phyloP scores from a whole-genome alignment of 352 stramenopile genomes.

The Aphanomyces cochlioides region DNA sequence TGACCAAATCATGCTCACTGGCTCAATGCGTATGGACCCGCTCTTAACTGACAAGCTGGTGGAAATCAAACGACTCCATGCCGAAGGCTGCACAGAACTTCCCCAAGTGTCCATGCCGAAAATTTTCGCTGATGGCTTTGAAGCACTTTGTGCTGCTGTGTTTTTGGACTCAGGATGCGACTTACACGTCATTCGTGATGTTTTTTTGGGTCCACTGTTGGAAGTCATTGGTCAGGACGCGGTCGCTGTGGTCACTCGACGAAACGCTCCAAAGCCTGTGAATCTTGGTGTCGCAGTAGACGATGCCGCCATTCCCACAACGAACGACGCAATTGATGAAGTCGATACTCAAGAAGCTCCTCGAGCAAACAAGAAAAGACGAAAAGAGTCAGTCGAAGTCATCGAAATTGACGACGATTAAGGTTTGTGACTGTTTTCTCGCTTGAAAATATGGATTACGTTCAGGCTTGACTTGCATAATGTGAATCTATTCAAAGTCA shows the following conservation, averaged over 20 bases:
- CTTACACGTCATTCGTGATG: slow-evolving; percentile 64
- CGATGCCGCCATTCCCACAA: neutral
- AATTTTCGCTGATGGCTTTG: slow-evolving; percentile 84
- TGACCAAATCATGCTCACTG: slow-evolving; percentile 72
- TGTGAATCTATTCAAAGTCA: neutral
- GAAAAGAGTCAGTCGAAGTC: slow-evolving; percentile 3
- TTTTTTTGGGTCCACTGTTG: slow-evolving; percentile 78
- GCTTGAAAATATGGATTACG: neutral
- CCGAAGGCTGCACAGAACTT: slow-evolving; percentile 51
- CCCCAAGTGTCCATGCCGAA: slow-evolving; percentile 60
- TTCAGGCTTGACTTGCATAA: neutral
- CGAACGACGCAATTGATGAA: neutral
- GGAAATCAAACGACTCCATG: slow-evolving; percentile 37
- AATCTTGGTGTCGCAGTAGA: neutral
- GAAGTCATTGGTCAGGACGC: slow-evolving; percentile 69
- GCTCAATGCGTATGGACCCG: slow-evolving; percentile 57
- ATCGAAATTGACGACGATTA: slow-evolving; percentile 12
- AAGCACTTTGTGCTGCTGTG: slow-evolving; percentile 81
- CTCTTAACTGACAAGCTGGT: slow-evolving; percentile 50
- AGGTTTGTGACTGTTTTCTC: neutral
- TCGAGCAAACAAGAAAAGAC: neutral
- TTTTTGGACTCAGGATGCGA: slow-evolving; percentile 77
- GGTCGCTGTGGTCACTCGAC: slow-evolving; percentile 63
- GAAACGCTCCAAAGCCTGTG: slow-evolving; percentile 34
- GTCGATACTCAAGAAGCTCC: neutral